Evolutionary conservation across 2,329 filamentous ascomycete species (phyloP).

Genomic region (Blastomyces gilchristii): DNA sequence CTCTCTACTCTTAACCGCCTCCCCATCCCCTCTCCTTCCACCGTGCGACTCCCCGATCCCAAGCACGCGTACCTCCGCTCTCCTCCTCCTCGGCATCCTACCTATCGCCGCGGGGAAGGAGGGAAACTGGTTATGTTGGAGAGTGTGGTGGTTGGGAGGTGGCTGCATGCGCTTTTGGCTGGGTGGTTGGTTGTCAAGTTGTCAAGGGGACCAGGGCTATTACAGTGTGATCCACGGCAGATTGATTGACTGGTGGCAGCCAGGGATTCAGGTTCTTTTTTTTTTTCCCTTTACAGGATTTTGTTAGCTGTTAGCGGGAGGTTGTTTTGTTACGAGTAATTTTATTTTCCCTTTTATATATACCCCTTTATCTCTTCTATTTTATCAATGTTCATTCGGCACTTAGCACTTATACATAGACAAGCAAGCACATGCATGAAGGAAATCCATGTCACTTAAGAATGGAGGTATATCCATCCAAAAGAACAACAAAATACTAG

Average conservation of each 20-base stretch:
- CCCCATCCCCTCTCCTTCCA: neutral
- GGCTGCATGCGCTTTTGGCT: slow-evolving; percentile 2
- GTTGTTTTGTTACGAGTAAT: neutral
- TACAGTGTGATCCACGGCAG: neutral
- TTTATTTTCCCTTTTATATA: neutral
- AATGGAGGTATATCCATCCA: neutral
- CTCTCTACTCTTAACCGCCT: neutral
- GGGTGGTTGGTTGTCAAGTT: slow-evolving; percentile 1
- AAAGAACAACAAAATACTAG: neutral
- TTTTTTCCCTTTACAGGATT: too few species aligned
- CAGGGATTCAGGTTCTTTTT: neutral
- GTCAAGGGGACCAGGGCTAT: neutral
- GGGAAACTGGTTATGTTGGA: neutral
- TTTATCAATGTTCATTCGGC: neutral
- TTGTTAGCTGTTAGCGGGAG: neutral
- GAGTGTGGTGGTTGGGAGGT: neutral
- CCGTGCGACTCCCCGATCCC: neutral
- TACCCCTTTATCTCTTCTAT: neutral
- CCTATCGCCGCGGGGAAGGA: slow-evolving; percentile 12
- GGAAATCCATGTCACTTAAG: neutral
- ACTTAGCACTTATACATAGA: neutral
- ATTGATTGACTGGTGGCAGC: neutral
- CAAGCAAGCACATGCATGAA: neutral
- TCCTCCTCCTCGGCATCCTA: slow-evolving; percentile 10
- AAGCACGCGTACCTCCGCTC: neutral